phyloP scores from a whole-genome alignment of 2,329 filamentous ascomycete species.

The Ophiocordyceps camponoti-saundersi region DNA sequence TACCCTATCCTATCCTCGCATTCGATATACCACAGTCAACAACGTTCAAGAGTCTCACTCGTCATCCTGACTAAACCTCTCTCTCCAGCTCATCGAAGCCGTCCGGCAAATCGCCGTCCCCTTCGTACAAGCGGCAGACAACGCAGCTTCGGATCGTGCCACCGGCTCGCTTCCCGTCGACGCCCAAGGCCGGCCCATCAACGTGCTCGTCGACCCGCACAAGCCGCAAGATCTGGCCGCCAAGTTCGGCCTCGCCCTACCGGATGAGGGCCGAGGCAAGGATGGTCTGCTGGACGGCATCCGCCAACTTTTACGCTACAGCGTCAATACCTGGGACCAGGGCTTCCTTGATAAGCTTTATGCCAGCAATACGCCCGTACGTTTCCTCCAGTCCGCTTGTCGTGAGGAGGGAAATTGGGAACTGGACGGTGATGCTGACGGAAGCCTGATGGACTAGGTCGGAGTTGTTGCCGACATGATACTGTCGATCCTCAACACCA shows the following conservation, averaged over 20 bases:
- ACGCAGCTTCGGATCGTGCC: constrained; percentile 32
- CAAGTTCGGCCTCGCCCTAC: constrained; percentile 41
- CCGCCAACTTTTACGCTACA: constrained; percentile 58
- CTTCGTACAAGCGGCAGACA: constrained; percentile 55
- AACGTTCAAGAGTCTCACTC: too few relatives aligned
- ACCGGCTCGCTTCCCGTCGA: constrained; percentile 29
- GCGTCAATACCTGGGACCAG: constrained; percentile 97
- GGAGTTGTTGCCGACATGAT: constrained; percentile 75
- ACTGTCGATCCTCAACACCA: constrained; percentile 77
- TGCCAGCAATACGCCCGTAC: constrained; percentile 66
- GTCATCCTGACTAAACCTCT: background rate
- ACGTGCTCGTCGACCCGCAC: constrained; percentile 46
- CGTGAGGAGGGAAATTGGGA: background rate
- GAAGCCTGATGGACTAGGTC: constrained; percentile 27
- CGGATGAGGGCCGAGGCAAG: constrained; percentile 42
- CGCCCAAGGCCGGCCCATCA: constrained; percentile 23
- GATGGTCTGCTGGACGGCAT: constrained; percentile 59
- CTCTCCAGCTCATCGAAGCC: constrained; percentile 45
- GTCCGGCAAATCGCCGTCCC: constrained; percentile 52
- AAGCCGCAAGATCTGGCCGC: constrained; percentile 39
- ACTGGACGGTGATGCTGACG: constrained; percentile 2
- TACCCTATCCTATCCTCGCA: too few relatives aligned
- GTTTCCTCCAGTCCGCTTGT: constrained; percentile 8
- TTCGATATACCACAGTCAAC: too few relatives aligned
- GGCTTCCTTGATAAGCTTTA: constrained; percentile 95